These are phyloP conservation scores for Eragrostis nindensis DNA, from an alignment of 176 grass and related monocot species.

Conservation along the genomic window DNA sequence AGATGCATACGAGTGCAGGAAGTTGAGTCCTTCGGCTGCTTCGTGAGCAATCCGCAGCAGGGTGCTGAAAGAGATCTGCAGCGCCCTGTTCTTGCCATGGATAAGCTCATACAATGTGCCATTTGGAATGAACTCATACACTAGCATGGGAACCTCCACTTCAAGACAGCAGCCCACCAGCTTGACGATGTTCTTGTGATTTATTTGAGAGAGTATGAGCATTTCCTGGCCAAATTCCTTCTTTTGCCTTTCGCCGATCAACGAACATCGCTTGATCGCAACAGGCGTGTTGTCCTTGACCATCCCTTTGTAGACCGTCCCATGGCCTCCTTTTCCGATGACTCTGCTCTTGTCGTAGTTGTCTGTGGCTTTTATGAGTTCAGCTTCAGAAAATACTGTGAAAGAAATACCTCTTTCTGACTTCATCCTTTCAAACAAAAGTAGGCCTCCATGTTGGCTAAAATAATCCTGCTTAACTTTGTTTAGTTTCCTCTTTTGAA, in stretches of 20 bases:
- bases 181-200: slow-evolving; percentile 48
- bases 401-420: slow-evolving; percentile 41
- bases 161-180: slow-evolving; percentile 42
- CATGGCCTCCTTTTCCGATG: slow-evolving; percentile 51
- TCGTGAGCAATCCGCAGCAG: slow-evolving; percentile 45
- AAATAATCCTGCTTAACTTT: slow-evolving; percentile 46
- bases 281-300: background rate
- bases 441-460: slow-evolving; percentile 20
- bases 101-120: slow-evolving; percentile 34
- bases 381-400: slow-evolving; percentile 41
- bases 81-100: slow-evolving; percentile 33
- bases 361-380: slow-evolving; percentile 44
- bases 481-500: slow-evolving; percentile 24
- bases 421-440: slow-evolving; percentile 46
- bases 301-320: slow-evolving; percentile 46
- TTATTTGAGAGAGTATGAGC: slow-evolving; percentile 44
- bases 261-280: slow-evolving; percentile 30
- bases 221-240: slow-evolving; percentile 48
- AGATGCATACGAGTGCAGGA: slow-evolving; percentile 21
- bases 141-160: slow-evolving; percentile 43
- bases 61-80: slow-evolving; percentile 24
- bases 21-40: slow-evolving; percentile 30
- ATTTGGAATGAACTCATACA: slow-evolving; percentile 39
- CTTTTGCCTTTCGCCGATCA: slow-evolving; percentile 37
- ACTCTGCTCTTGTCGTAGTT: slow-evolving; percentile 45